A percentile compares a stretch with the other conserved stretches of the same genome.
phyloP scores from a whole-genome alignment of 306 rosid species.

The Arachis hypogaea region DNA sequence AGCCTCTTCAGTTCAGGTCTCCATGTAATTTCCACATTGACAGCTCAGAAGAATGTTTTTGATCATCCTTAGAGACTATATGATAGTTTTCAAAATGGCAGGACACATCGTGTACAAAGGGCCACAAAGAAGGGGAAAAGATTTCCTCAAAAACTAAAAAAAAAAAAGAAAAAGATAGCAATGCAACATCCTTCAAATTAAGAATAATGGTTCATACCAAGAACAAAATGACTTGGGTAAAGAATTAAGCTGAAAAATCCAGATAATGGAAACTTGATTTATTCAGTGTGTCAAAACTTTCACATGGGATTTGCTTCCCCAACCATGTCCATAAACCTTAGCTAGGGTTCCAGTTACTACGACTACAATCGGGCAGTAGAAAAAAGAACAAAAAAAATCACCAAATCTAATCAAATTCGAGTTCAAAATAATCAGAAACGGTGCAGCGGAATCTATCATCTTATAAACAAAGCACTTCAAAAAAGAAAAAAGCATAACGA shows the following conservation, averaged over 20 bases:
- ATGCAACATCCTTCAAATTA: neutral
- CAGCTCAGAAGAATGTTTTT: conserved; percentile 49
- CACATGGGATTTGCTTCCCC: neutral
- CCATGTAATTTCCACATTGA: conserved; percentile 52
- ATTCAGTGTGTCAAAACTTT: neutral
- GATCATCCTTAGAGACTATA: conserved; percentile 54
- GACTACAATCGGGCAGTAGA: neutral
- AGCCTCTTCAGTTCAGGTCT: conserved; percentile 74
- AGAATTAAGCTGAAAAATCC: neutral
- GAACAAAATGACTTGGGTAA: neutral
- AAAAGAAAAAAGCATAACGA: neutral
- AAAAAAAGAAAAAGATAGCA: neutral
- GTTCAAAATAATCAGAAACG: neutral
- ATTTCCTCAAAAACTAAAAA: too few relatives aligned
- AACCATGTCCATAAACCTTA: neutral
- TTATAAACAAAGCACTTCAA: neutral
- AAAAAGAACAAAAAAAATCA: neutral
- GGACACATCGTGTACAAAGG: neutral
- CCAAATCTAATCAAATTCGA: neutral
- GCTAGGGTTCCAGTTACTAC: neutral
- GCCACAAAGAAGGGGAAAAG: neutral
- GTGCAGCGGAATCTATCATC: neutral
- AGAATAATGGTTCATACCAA: neutral
- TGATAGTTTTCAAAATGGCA: neutral
- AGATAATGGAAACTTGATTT: neutral